phyloP scores from a whole-genome alignment of 2,329 filamentous ascomycete genomes.

The Lachnellula hyalina region DNA sequence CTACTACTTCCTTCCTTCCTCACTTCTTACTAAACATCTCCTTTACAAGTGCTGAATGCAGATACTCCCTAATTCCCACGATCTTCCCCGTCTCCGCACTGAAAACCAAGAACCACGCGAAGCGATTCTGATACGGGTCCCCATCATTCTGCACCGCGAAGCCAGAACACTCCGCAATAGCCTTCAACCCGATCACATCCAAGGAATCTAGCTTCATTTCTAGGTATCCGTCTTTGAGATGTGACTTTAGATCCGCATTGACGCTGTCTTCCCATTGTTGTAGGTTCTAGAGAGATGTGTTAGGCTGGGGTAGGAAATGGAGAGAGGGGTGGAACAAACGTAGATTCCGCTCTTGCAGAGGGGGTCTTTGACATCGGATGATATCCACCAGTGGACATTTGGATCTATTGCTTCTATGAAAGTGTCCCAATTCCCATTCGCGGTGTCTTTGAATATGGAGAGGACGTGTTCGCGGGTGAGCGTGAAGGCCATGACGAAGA shows the following conservation, averaged over 20 bases:
- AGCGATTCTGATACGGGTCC: neutral
- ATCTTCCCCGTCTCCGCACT: neutral
- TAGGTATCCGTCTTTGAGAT: neutral
- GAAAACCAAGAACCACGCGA: neutral
- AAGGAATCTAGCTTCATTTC: neutral
- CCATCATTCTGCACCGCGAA: neutral
- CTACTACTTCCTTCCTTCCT: neutral
- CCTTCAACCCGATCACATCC: neutral
- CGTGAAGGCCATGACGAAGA: neutral
- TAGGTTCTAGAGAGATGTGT: neutral
- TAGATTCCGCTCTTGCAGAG: neutral
- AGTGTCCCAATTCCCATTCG: neutral
- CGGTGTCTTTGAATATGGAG: neutral
- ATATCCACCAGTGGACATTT: neutral
- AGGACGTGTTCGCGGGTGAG: neutral
- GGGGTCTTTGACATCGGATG: neutral
- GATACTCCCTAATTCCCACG: neutral
- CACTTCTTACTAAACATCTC: neutral
- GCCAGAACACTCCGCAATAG: neutral
- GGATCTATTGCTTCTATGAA: neutral
- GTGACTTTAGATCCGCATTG: neutral
- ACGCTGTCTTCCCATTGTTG: neutral
- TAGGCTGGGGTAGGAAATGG: neutral
- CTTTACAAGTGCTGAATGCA: neutral
- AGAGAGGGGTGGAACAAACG: neutral